Base-by-base conservation (phyloP, 1,284 basidiomycete species). In the Cryptococcus amylolentus region DNA sequence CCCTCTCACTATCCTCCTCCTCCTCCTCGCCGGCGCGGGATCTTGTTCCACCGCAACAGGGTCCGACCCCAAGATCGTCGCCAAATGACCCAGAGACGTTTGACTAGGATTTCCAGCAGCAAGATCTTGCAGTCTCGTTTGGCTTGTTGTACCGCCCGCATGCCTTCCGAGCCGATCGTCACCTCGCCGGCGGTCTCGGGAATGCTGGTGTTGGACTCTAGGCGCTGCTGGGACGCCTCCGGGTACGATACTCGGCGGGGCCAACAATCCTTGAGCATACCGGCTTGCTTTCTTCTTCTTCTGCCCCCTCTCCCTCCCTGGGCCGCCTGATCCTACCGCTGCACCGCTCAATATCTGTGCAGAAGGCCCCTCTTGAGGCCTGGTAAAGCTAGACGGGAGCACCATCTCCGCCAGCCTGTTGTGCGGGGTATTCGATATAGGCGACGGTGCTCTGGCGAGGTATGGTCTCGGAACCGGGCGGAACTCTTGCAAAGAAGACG, bases 371-470 rank as follows among this genome's bases (percentile, higher is more conserved):
- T 13, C 35, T 20, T 12, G n/a, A 42, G 16, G 41, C 14, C 41
- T 42, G n/a, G 53, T 18, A 39, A 55, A 63, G 2, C 60, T 60
- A 3, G 63, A 65, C 14, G 66, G 66, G 5, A 67, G 49, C 9
- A 67, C 51, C 23, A 67, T 38, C 2, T 63, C 49, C 35, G 63
- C 55, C 16, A 63, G 58, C 2, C 63, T 57, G 4, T 66, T 63
- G 16, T 61, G 61, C 20, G 69, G 60, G 42, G 70, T 56, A 23
- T 67, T 59, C 18, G 63, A 66, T 1, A 71, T 49, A 2, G 72
- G 66, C 5, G 62, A 63, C 18, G 73, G 73, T 18, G 73, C 73
- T 16, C 66, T 48, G 40, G 70, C 73, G 18, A 76, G 67, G 59
- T 72, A 76, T 18, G 73, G 73, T 43, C 61, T 38, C 1, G 71